Evolutionary conservation across 106 monocot species (phyloP).

Genomic region (Allium sativum): DNA sequence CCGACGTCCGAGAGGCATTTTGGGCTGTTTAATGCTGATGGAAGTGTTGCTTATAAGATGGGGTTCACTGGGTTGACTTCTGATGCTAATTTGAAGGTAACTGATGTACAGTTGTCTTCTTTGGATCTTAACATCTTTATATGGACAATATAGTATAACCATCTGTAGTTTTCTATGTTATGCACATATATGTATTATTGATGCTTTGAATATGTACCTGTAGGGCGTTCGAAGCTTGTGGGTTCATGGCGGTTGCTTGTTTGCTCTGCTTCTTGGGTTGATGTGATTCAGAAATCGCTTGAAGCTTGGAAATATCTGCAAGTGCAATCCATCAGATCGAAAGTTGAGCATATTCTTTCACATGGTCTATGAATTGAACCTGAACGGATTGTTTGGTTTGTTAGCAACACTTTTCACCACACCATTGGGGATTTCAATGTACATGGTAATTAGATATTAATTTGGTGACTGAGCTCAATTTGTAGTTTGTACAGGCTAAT

Average conservation of each 20-base stretch:
- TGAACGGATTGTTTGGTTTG: no score
- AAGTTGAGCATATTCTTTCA: no score
- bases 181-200: not conserved
- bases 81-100: conserved; percentile 9
- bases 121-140: not conserved
- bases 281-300: not conserved
- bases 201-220: not conserved
- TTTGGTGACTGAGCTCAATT: no score
- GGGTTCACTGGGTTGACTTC: conserved; percentile 59
- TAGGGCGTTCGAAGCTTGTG: not conserved
- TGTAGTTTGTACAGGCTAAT: no score
- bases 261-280: not conserved
- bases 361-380: no score
- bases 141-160: no score
- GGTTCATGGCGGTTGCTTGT: not conserved
- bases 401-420: no score
- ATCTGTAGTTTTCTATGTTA: no score
- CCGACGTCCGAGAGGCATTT: conserved; percentile 58
- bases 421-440: no score
- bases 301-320: no score
- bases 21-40: conserved; percentile 73
- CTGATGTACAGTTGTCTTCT: not conserved
- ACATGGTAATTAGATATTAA: no score
- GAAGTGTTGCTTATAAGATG: conserved; percentile 62
- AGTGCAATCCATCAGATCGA: no score